Base-by-base conservation (phyloP, 1,284 basidiomycete genomes). In the Mycosarcoma maydis region DNA sequence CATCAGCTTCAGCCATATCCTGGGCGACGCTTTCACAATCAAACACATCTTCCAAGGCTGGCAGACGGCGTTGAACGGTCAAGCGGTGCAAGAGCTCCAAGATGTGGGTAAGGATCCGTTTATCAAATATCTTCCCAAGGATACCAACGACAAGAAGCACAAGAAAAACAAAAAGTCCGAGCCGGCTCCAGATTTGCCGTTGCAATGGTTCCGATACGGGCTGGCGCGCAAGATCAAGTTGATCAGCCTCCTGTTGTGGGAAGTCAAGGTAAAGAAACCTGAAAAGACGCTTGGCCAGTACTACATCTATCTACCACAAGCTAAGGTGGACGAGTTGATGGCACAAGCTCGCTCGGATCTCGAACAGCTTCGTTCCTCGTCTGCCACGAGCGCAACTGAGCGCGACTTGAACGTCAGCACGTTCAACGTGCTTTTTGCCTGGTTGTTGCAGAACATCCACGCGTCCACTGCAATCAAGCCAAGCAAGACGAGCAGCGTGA, bases 351-450 rank as follows among this genome's bases (percentile, higher is more conserved):
- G 26, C 9, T 4, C 27, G 3, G 52, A 62, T 22, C 33, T 62
- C 5, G 46, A 44, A 9, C 34, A 41, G 20, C 32, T 54, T 6
- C 6, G 32, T 9, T 9, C 40, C 23, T 23, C 39, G 17, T 39
- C 19, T 17, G 6, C 37, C 43, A 6, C 17, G 11, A 33, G 10
- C 24, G 11, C 26, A 32, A 4, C n/a, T 19, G 24, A 42, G 4
- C 16, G 19, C 3, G 45, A 60, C 4, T 24, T 27, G 34, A 46
- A 23, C 7, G 39, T 62, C 6, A 38, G 32, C 37, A 62, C 52
- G 4, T 62, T 62, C 52, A 62, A 62, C 50, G 43, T 62, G 20
- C 52, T 62, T 17, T 55, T 55, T 8, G 59, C 59, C 6, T 62
- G 46, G 42, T 34, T 62, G 13, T 17, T 62, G 22, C 52, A 55